Conservation (phyloP, 2,329 filamentous ascomycete species). For the Claviceps capensis region DNA sequence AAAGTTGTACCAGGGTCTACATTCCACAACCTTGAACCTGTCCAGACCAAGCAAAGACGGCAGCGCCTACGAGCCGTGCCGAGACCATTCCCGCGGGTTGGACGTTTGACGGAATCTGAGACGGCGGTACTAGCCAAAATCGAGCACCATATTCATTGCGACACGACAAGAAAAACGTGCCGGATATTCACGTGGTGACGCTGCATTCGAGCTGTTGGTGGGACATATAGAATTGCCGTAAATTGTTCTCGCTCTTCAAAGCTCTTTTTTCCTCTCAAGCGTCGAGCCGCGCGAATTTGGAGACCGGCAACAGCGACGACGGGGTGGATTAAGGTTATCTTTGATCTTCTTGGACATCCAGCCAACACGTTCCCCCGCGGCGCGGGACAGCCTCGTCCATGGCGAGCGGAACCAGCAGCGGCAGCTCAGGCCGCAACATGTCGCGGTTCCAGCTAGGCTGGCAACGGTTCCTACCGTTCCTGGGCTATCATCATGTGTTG, state of each 20-base stretch:
- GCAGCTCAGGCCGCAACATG: conserved; percentile 14
- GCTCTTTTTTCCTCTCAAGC: background rate
- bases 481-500: conserved; percentile 72
- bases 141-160: background rate
- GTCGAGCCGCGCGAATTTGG: background rate
- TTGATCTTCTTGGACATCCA: background rate
- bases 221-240: no score
- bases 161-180: background rate
- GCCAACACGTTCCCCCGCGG: background rate
- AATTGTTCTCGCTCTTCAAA: no score
- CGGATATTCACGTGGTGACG: background rate
- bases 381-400: background rate
- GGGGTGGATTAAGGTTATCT: background rate
- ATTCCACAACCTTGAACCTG: background rate
- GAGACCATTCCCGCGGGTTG: background rate
- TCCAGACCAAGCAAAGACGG: background rate
- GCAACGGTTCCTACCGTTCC: conserved; percentile 54
- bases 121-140: no score
- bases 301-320: background rate
- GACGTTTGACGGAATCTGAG: background rate
- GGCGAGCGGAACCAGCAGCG: conserved; percentile 12
- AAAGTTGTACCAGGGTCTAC: background rate
- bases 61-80: conserved; percentile 1
- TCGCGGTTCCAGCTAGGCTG: conserved; percentile 32
- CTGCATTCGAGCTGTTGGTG: no score